These are phyloP conservation scores for Strobilomyces echinocephalus DNA, from an alignment of 768 basidiomycete species.

Conservation along the genomic window DNA sequence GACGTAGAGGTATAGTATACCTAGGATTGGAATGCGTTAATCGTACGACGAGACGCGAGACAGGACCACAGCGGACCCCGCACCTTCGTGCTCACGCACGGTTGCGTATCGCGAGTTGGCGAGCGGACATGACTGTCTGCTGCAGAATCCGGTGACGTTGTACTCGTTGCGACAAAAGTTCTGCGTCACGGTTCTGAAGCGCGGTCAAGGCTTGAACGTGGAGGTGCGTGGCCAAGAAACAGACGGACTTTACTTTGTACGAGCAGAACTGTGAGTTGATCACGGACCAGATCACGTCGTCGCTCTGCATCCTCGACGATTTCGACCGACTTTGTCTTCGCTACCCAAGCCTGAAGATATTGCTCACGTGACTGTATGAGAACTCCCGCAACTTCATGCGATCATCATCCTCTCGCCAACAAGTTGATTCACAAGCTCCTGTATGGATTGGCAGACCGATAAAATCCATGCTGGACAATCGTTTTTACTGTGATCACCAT, in stretches of 20 bases:
- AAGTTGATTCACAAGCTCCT: no score
- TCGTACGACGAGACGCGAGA: neutral
- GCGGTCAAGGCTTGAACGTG: constrained; percentile 7
- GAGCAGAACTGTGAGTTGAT: constrained; percentile 96
- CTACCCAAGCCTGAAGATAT: neutral
- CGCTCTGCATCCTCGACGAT: constrained; percentile 71
- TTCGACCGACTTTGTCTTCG: neutral
- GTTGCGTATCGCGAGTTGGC: constrained; percentile 98
- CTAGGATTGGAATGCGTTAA: constrained; percentile 34
- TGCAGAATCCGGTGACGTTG: constrained; percentile 96
- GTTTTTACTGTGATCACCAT: no score
- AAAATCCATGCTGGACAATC: no score
- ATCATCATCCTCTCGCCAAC: no score
- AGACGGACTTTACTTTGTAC: constrained; percentile 95
- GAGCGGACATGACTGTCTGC: constrained; percentile 92
- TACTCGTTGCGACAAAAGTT: constrained; percentile 99
- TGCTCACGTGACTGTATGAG: constrained; percentile 9
- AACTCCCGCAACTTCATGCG: no score
- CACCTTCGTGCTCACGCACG: constrained; percentile 94
- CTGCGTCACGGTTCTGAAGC: constrained; percentile 79
- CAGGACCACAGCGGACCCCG: constrained; percentile 4
- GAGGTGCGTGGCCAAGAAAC: neutral
- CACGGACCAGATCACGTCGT: constrained; percentile 98
- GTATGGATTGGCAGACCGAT: no score
- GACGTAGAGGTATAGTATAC: constrained; percentile 85